Percentiles rank a stretch among this genome's conserved stretches.
Conservation (phyloP, 495 filamentous ascomycete genomes). For the Astrothelium macrocarpum region DNA sequence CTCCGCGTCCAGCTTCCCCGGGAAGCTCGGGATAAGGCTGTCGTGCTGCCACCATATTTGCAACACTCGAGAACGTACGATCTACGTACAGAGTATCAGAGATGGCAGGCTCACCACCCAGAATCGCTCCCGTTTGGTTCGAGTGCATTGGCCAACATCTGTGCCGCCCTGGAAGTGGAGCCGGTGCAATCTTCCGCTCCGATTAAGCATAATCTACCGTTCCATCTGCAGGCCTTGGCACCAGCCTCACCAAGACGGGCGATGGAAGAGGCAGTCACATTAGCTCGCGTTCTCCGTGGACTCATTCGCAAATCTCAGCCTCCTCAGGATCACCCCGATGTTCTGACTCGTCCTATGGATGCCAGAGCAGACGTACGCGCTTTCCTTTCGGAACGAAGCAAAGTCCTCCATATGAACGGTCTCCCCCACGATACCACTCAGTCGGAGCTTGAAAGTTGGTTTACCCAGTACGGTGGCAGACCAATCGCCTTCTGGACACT, state of each 20-base stretch:
- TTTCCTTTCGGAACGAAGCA: constrained; percentile 89
- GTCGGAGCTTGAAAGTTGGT: constrained; percentile 97
- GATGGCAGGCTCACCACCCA: constrained; percentile 96
- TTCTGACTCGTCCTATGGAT: constrained; percentile 91
- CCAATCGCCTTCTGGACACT: constrained; percentile 99
- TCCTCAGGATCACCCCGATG: constrained; percentile 77
- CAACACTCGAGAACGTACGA: constrained; percentile 97
- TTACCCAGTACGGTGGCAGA: constrained; percentile 93
- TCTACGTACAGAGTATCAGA: constrained; percentile 90
- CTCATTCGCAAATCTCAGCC: constrained; percentile 94
- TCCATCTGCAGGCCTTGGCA: constrained; percentile 92
- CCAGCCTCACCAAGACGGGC: constrained; percentile 94
- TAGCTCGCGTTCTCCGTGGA: constrained; percentile 83
- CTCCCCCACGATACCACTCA: constrained; percentile 97
- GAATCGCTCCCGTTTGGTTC: constrained; percentile 95
- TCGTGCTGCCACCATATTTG: constrained; percentile 90
- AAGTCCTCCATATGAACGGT: constrained; percentile 94
- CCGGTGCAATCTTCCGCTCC: constrained; percentile 92
- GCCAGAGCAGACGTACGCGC: constrained; percentile 93
- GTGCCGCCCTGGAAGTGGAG: constrained; percentile 93
- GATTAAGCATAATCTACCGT: constrained; percentile 96
- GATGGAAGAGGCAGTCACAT: constrained; percentile 93
- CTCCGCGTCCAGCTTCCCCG: constrained; percentile 94
- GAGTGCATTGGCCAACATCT: constrained; percentile 91
- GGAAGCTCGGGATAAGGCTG: constrained; percentile 94